phyloP scores from a whole-genome alignment of 2,329 filamentous ascomycete genomes.

The Trichothecium roseum region DNA sequence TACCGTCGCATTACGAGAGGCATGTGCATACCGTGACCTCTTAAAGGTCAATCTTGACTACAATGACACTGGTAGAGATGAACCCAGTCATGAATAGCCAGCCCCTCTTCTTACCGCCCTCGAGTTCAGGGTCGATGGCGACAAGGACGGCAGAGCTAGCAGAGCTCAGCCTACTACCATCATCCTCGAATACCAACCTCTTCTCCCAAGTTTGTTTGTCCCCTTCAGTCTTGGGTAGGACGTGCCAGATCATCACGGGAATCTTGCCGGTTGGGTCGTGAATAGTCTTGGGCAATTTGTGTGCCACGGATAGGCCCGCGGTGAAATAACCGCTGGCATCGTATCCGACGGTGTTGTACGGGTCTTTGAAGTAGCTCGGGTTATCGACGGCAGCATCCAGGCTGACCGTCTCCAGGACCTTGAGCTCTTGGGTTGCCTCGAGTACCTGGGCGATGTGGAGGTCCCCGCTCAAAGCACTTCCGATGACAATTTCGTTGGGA shows the following conservation, averaged over 20 bases:
- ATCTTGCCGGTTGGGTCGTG: constrained; percentile 23
- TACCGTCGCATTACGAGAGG: too few relatives aligned
- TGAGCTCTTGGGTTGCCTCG: constrained; percentile 8
- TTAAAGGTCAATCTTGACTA: constrained; percentile 42
- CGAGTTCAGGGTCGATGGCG: constrained; percentile 34
- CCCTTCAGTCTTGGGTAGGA: constrained; percentile 10
- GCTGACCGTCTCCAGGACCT: constrained; percentile 28
- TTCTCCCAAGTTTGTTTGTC: constrained; percentile 25
- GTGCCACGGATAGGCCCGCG: constrained; percentile 31
- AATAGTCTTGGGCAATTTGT: constrained; percentile 22
- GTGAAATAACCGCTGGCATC: constrained; percentile 45
- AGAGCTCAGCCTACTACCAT: constrained; percentile 37
- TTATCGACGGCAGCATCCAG: constrained; percentile 43
- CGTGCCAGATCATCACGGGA: constrained; percentile 33
- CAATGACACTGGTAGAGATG: constrained; percentile 34
- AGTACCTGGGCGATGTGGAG: constrained; percentile 30
- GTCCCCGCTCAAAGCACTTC: constrained; percentile 31
- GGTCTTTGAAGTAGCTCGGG: constrained; percentile 45
- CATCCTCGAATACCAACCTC: constrained; percentile 45
- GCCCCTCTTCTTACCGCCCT: constrained; percentile 32
- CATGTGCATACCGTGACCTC: too few relatives aligned
- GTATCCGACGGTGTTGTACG: constrained; percentile 28
- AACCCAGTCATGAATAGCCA: constrained; percentile 51
- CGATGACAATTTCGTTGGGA: constrained; percentile 28
- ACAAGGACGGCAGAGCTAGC: constrained; percentile 43